Evolutionary conservation across 2,329 filamentous ascomycete species (phyloP), one percentile per base, ranked within the genome.

Genomic region (Verticillium klebahnii): DNA sequence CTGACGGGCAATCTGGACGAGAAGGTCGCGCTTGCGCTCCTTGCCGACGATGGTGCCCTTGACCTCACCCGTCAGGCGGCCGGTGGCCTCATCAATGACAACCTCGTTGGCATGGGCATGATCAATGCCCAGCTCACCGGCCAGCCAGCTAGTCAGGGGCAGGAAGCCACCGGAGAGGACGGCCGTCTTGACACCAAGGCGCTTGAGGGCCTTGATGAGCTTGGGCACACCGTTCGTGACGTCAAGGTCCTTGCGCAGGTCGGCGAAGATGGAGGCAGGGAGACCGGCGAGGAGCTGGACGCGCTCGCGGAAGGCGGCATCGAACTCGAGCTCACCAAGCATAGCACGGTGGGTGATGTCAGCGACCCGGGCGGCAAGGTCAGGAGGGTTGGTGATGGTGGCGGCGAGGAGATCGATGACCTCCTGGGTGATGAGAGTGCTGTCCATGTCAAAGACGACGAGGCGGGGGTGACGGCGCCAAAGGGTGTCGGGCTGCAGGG

Each of bases 371-470:
- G 87, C 87, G 68, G 92, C 87, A n/a, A 96, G 84, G 59, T 92
- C 91, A 2, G 85, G 77, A 71, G 84, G 78, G 75, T 90, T 78
- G 57, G 77, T 81, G 69, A 97, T 86, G 40, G 90, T 90, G 60
- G 90, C 88, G 4, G 95, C 95, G 61, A 99, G 89, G 70, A 98
- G 88, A 75, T 99, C 95, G 72, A 99, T 98, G 64, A 97, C 93
- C 78, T 99, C 95, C 75, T 99, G 93, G 60, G 94, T 90, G 73
- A 99, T 98, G 63, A 99, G 84, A 0, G 95, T 99, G 75, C 90
- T 95, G 78, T 99, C 95, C 95, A 99, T 99, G 75, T 99, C 95
- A 71, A 99, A 99, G 36, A 97, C 92, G 3, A 94, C 93, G 12
- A 98, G 82, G 9, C 94, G 86, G 67, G 93, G 93, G 75, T 96